phyloP scores from a whole-genome alignment of 139 green algal genomes.

The Nannochloris sp. region DNA sequence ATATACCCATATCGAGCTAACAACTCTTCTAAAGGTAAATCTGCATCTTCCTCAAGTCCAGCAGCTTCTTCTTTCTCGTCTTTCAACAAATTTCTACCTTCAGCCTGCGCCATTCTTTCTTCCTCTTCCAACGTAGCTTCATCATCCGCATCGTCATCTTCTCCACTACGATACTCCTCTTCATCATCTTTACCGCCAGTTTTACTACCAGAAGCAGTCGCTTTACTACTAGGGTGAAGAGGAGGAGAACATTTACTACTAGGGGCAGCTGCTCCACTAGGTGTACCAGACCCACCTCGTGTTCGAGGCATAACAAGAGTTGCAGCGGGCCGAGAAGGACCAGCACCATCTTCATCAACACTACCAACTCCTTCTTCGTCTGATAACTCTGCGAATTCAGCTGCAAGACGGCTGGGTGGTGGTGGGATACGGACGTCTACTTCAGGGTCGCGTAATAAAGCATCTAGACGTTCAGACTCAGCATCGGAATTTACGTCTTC shows the following conservation, averaged over 20 bases:
- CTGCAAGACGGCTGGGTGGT: not conserved
- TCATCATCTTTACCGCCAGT: slow-evolving; percentile 7
- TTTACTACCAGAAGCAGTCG: not conserved
- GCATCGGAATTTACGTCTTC: not conserved
- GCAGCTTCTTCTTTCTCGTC: slow-evolving; percentile 49
- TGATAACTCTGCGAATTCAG: not conserved
- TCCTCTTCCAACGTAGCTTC: slow-evolving; percentile 75
- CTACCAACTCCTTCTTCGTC: not conserved
- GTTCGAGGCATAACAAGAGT: too few relatives aligned
- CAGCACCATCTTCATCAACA: slow-evolving; percentile 1
- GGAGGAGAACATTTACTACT: too few relatives aligned
- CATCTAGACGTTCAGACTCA: not conserved
- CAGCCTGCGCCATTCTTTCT: slow-evolving; percentile 39
- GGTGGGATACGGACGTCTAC: too few relatives aligned
- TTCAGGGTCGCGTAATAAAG: slow-evolving; percentile 1
- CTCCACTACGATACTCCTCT: slow-evolving; percentile 11
- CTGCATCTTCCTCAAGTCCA: slow-evolving; percentile 65
- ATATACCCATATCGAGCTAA: slow-evolving; percentile 58
- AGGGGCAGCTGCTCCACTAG: too few relatives aligned
- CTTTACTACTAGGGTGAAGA: not conserved
- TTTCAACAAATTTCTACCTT: slow-evolving; percentile 15
- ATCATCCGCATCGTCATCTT: slow-evolving; percentile 50
- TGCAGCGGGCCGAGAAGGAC: not conserved
- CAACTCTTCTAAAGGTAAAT: slow-evolving; percentile 84
- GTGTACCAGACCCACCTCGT: too few relatives aligned